A percentile compares a stretch with the other conserved stretches of the same genome.
Evolutionary conservation across 2,329 filamentous ascomycete species (phyloP).

Genomic region (Escovopsis sp.): DNA sequence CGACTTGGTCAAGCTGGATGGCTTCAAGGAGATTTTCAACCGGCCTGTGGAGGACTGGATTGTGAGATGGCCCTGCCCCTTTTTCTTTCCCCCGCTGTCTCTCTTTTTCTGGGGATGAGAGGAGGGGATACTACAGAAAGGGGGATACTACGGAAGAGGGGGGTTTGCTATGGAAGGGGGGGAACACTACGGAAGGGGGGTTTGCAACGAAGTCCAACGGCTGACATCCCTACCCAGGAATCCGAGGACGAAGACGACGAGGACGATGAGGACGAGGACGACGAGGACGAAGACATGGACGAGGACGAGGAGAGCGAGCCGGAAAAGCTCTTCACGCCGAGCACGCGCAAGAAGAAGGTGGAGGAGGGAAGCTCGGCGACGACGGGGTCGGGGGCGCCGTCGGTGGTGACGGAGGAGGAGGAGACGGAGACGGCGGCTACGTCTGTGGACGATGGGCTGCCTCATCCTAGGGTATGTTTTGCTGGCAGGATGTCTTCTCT

Average conservation of each 20-base stretch:
- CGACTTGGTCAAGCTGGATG: conserved; percentile 87
- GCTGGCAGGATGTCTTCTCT: neutral
- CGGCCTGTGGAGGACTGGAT: conserved; percentile 74
- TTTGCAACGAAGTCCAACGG: no score
- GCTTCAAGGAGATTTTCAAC: conserved; percentile 81
- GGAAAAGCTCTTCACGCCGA: conserved; percentile 31
- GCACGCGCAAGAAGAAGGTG: conserved; percentile 41
- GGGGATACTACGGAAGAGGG: no score
- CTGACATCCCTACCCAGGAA: conserved; percentile 23
- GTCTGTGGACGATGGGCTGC: conserved; percentile 56
- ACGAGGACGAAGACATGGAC: conserved; percentile 34
- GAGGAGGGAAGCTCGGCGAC: conserved; percentile 25
- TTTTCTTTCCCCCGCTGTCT: no score
- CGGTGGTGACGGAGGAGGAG: conserved; percentile 24
- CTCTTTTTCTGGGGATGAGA: no score
- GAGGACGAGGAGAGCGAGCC: conserved; percentile 32
- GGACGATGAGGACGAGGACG: conserved; percentile 43
- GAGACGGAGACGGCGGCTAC: conserved; percentile 32
- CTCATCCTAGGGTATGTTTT: conserved; percentile 43
- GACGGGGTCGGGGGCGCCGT: conserved; percentile 9
- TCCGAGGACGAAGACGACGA: conserved; percentile 45
- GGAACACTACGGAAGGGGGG: no score
- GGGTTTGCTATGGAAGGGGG: no score
- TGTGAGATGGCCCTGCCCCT: no score
- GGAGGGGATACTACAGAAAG: no score